These are phyloP conservation scores for Colletotrichum cordylinicola DNA, from an alignment of 2,329 filamentous ascomycete species.

Conservation along the genomic window DNA sequence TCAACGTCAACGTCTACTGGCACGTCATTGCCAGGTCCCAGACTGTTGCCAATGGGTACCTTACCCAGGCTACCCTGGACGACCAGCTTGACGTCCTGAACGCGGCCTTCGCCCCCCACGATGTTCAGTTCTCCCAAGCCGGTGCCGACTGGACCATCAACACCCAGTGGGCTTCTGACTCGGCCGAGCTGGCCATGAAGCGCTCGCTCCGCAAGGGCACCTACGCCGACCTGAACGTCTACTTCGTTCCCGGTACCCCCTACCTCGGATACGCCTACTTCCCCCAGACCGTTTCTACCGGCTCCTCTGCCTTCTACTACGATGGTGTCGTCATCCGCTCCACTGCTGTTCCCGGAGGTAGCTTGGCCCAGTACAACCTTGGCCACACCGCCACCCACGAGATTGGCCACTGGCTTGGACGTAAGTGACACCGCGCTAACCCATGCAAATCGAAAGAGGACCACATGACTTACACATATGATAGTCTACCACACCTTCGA, in stretches of 20 bases:
- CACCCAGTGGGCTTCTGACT: conserved; percentile 48
- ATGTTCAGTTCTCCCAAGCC: conserved; percentile 49
- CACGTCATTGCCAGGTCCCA: conserved; percentile 39
- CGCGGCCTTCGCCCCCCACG: conserved; percentile 45
- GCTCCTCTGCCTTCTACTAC: conserved; percentile 38
- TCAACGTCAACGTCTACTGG: conserved; percentile 45
- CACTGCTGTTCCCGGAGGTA: conserved; percentile 42
- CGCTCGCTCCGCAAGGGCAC: conserved; percentile 46
- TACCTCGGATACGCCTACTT: conserved; percentile 53
- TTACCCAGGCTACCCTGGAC: conserved; percentile 35
- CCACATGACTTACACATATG: not conserved
- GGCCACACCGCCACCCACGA: conserved; percentile 45
- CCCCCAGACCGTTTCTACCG: conserved; percentile 32
- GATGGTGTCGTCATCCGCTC: conserved; percentile 46
- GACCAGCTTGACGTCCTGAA: conserved; percentile 52
- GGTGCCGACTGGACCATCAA: conserved; percentile 53
- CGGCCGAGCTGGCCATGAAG: conserved; percentile 48
- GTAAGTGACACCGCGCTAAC: not conserved
- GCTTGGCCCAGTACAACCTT: conserved; percentile 36
- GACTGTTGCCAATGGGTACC: conserved; percentile 35
- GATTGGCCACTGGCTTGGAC: conserved; percentile 54
- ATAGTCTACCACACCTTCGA: conserved; percentile 53
- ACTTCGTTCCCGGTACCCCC: conserved; percentile 47
- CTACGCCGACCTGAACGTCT: conserved; percentile 51
- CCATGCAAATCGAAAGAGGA: not conserved